Conservation (phyloP, 2,329 filamentous ascomycete genomes). For the Rugonectria rugulosa region DNA sequence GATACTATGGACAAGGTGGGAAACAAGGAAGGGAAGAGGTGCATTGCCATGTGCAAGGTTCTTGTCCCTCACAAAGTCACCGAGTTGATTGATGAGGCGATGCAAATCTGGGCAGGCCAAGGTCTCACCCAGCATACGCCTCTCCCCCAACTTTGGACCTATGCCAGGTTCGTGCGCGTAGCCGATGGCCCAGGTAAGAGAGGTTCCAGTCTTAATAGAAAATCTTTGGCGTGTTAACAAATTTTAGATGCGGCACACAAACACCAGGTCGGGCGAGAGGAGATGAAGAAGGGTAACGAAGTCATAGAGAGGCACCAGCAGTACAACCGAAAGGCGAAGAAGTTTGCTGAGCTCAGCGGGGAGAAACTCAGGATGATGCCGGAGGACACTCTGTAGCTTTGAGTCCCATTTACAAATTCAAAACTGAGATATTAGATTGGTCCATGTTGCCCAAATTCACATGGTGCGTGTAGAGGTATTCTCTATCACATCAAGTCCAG, state of each 20-base stretch:
- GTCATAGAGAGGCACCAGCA: slow-evolving; percentile 65
- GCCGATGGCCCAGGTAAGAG: slow-evolving; percentile 73
- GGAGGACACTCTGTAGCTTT: slow-evolving; percentile 32
- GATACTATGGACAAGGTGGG: slow-evolving; percentile 86
- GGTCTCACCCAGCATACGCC: slow-evolving; percentile 91
- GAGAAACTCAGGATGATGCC: slow-evolving; percentile 40
- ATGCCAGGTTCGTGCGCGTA: slow-evolving; percentile 77
- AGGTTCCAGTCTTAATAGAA: not conserved
- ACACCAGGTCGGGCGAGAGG: slow-evolving; percentile 75
- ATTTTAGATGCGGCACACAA: slow-evolving; percentile 81
- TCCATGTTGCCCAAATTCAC: too few relatives aligned
- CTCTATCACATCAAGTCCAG: too few relatives aligned
- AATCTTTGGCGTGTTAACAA: not conserved
- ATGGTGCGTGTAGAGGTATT: too few relatives aligned
- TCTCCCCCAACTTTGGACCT: slow-evolving; percentile 73
- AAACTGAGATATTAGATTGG: too few relatives aligned
- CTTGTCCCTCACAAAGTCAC: slow-evolving; percentile 80
- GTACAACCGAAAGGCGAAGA: slow-evolving; percentile 68
- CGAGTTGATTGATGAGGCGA: slow-evolving; percentile 84
- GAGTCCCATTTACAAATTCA: too few relatives aligned
- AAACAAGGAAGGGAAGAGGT: slow-evolving; percentile 82
- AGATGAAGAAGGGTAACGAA: slow-evolving; percentile 70
- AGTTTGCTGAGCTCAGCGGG: slow-evolving; percentile 65
- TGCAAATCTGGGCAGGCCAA: slow-evolving; percentile 88
- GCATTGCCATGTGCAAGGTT: slow-evolving; percentile 92